These are phyloP conservation scores for Pleurotus platypus DNA, from an alignment of 768 basidiomycete genomes.

Conservation along the genomic window DNA sequence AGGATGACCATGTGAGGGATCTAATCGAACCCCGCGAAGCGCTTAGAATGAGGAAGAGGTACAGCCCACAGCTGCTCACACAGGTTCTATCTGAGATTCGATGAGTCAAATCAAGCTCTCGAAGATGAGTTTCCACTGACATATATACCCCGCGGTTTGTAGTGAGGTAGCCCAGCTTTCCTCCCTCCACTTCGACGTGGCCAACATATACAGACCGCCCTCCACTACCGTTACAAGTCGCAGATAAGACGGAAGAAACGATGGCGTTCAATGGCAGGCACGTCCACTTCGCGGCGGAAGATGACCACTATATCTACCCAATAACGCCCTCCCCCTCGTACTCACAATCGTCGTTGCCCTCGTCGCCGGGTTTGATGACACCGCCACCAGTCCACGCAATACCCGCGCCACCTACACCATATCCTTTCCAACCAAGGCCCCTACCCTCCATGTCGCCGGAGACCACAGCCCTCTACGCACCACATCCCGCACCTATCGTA, in stretches of 20 bases:
- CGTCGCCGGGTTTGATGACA: conserved; percentile 4
- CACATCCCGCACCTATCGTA: not conserved
- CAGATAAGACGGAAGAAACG: not conserved
- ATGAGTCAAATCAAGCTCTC: not conserved
- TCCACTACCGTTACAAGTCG: not conserved
- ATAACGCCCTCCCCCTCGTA: conserved; percentile 2
- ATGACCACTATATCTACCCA: conserved; percentile 5
- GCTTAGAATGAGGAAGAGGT: not conserved
- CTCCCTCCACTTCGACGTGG: not conserved
- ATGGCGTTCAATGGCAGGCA: not conserved
- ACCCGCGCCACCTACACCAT: not conserved
- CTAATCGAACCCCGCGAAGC: not conserved
- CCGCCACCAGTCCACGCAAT: not conserved
- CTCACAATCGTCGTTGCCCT: conserved; percentile 1
- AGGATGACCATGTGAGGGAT: not conserved
- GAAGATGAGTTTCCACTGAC: not conserved
- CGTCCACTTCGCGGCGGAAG: conserved; percentile 6
- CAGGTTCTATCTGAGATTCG: not conserved
- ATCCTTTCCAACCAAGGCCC: not conserved
- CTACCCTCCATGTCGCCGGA: not conserved
- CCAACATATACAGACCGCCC: not conserved
- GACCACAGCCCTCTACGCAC: not conserved
- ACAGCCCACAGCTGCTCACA: not conserved
- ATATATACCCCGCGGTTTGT: not conserved
- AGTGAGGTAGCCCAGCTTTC: not conserved